Evolutionary conservation across 306 rosid genomes (phyloP).

Genomic region (Pterocarpus santalinus): DNA sequence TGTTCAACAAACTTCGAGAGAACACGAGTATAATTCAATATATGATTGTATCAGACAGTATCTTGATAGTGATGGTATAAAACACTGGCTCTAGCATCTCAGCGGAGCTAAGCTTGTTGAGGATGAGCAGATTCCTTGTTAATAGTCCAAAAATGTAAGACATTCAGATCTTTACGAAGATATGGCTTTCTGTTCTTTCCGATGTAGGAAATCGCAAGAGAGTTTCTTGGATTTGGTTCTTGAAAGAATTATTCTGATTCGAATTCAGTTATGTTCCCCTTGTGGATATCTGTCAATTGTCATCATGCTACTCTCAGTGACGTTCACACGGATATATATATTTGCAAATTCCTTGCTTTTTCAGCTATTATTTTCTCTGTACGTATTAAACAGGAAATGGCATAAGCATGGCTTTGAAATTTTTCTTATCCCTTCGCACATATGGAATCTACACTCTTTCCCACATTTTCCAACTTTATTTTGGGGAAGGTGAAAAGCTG

Average conservation of each 20-base stretch:
- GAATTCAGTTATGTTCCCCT: neutral
- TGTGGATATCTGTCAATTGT: neutral
- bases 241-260: neutral
- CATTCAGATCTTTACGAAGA: neutral
- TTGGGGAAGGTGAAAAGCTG: neutral
- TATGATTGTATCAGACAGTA: neutral
- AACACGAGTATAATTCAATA: neutral
- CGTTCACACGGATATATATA: conserved; percentile 1
- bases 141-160: neutral
- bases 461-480: neutral
- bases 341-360: conserved; percentile 1
- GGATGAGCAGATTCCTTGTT: conserved; percentile 6
- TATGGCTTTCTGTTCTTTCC: neutral
- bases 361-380: neutral
- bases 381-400: neutral
- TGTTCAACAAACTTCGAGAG: neutral
- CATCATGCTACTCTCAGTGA: neutral
- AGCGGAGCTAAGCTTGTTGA: neutral
- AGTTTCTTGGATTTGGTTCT: neutral
- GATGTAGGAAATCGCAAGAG: neutral
- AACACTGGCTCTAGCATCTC: neutral
- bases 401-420: neutral
- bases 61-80: neutral
- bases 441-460: no score
- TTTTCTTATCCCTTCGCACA: neutral